These are phyloP conservation scores for Dalbergia cultrata DNA, from an alignment of 306 rosid genomes.

Conservation along the genomic window DNA sequence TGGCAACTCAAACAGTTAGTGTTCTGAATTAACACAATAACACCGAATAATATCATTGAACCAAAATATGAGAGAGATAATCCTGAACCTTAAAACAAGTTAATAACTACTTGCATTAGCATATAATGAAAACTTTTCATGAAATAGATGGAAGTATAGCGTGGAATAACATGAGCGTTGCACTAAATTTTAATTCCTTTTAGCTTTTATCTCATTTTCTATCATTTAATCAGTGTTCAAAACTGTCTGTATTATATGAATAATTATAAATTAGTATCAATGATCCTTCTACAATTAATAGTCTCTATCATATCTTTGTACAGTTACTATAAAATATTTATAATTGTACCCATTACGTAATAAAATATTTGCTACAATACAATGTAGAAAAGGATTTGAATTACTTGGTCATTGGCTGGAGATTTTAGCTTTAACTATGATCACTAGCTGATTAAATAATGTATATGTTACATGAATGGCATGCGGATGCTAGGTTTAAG, in stretches of 20 bases:
- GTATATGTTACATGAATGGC: slow-evolving; percentile 28
- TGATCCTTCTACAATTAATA: neutral
- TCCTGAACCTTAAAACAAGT: neutral
- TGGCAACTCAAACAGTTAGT: slow-evolving; percentile 28
- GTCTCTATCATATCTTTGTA: neutral
- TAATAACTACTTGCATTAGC: neutral
- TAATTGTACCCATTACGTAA: neutral
- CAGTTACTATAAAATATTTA: slow-evolving; percentile 1
- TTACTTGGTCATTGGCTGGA: neutral
- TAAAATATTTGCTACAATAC: neutral
- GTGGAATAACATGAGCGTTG: neutral
- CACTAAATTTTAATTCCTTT: neutral
- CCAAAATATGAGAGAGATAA: neutral
- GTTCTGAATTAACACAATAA: neutral
- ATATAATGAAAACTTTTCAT: neutral
- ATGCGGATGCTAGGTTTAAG: neutral
- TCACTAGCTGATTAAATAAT: slow-evolving; percentile 13
- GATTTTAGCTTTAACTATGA: neutral
- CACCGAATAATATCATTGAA: neutral
- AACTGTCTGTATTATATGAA: neutral
- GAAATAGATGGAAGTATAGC: neutral
- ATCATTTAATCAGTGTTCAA: neutral
- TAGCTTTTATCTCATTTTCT: neutral
- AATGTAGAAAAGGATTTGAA: neutral
- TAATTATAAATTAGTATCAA: neutral